Evolutionary conservation across 2,329 filamentous ascomycete genomes (phyloP).

Genomic region (Decorospora gaudefroyi): DNA sequence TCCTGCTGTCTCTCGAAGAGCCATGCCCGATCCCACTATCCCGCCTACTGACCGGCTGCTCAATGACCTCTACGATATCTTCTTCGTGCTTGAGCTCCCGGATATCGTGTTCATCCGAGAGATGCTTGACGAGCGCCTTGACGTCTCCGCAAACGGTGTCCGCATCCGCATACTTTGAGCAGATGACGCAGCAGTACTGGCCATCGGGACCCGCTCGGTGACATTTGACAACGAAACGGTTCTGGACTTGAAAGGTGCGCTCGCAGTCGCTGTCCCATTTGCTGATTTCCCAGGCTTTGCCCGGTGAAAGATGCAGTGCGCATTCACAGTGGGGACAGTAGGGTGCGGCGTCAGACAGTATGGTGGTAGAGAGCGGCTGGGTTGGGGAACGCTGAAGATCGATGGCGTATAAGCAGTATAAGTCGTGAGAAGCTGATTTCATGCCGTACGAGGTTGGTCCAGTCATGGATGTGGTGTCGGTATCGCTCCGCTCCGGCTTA

Average conservation of each 20-base stretch:
- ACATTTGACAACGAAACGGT: slow-evolving; percentile 47
- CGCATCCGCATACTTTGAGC: slow-evolving; percentile 27
- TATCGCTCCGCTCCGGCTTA: slow-evolving; percentile 23
- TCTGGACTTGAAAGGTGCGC: slow-evolving; percentile 41
- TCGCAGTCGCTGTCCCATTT: slow-evolving; percentile 40
- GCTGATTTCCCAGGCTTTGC: slow-evolving; percentile 44
- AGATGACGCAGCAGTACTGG: slow-evolving; percentile 44
- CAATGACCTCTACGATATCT: slow-evolving; percentile 40
- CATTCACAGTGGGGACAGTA: slow-evolving; percentile 42
- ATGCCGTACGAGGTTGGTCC: slow-evolving; percentile 29
- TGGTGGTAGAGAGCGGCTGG: slow-evolving; percentile 33
- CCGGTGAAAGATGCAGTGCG: slow-evolving; percentile 38
- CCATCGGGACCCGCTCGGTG: slow-evolving; percentile 40
- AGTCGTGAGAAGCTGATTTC: slow-evolving; percentile 19
- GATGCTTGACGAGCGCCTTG: slow-evolving; percentile 43
- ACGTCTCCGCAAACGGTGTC: slow-evolving; percentile 47
- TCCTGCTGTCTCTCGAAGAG: slow-evolving; percentile 18
- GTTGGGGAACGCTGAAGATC: slow-evolving; percentile 38
- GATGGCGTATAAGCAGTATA: slow-evolving; percentile 41
- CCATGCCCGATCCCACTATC: slow-evolving; percentile 34
- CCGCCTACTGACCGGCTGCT: slow-evolving; percentile 26
- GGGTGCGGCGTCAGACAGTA: slow-evolving; percentile 31
- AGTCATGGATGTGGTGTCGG: slow-evolving; percentile 33
- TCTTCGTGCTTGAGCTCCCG: slow-evolving; percentile 40
- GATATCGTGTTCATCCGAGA: slow-evolving; percentile 42